Evolutionary conservation across 108 stramenopile species (phyloP).

Genomic region (Nitzschia inconspicua): DNA sequence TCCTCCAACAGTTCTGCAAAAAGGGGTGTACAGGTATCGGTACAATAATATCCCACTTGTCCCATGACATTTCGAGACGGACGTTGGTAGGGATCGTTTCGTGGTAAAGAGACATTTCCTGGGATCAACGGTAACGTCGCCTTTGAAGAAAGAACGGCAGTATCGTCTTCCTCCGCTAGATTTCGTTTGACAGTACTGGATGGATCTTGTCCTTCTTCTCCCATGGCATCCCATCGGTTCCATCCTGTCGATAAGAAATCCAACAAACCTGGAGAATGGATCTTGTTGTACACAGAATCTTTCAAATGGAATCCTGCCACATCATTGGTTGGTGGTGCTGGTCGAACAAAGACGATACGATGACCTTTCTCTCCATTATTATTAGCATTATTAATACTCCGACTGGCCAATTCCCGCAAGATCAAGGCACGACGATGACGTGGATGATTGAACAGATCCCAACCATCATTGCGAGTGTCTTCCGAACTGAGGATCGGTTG

Average conservation of each 20-base stretch:
- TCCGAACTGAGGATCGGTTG: too few species aligned
- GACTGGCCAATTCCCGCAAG: constrained; percentile 21
- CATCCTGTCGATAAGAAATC: constrained; percentile 43
- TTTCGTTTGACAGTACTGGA: not conserved
- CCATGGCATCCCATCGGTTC: constrained; percentile 37
- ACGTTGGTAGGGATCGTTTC: constrained; percentile 39
- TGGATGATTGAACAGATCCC: constrained; percentile 70
- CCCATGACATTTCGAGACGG: constrained; percentile 70
- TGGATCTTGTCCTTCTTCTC: constrained; percentile 30
- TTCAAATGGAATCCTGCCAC: not conserved
- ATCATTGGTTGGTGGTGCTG: not conserved
- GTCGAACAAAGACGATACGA: constrained; percentile 7
- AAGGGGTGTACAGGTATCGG: constrained; percentile 66
- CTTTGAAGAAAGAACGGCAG: not conserved
- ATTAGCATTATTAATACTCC: not conserved
- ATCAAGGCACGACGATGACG: constrained; percentile 59
- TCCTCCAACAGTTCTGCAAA: constrained; percentile 47
- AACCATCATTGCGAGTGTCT: constrained; percentile 25
- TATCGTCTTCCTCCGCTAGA: too few species aligned
- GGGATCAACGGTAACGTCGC: constrained; percentile 31
- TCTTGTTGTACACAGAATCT: constrained; percentile 10
- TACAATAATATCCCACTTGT: constrained; percentile 74
- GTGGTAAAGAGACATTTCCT: constrained; percentile 28
- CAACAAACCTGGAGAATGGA: constrained; percentile 26
- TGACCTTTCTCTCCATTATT: too few species aligned